Conservation (phyloP, 257 asterid species). For the Gardenia jasminoides region DNA sequence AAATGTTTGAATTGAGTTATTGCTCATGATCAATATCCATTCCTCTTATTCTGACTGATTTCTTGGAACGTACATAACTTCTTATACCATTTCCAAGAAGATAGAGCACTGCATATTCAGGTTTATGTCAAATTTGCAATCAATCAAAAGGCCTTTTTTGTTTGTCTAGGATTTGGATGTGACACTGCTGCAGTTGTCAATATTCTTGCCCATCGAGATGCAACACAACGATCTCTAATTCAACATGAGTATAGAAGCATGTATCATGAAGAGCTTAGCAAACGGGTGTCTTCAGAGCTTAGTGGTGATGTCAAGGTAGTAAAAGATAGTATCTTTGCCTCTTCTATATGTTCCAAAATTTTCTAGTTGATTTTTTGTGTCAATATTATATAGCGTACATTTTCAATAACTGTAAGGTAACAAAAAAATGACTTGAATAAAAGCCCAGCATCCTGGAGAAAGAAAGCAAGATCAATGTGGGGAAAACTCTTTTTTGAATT, state of each 20-base stretch:
- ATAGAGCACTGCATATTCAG: background rate
- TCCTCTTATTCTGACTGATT: background rate
- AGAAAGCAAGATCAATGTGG: background rate
- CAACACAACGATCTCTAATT: conserved; percentile 77
- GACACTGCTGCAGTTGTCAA: conserved; percentile 71
- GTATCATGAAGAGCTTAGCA: conserved; percentile 66
- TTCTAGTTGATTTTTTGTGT: background rate
- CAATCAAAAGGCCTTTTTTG: conserved; percentile 3
- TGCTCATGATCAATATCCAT: background rate
- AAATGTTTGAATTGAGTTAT: background rate
- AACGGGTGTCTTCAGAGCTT: conserved; percentile 80
- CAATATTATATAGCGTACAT: background rate
- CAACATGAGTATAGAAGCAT: conserved; percentile 71
- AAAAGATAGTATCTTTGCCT: background rate
- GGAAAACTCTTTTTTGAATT: background rate
- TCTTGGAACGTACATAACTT: background rate
- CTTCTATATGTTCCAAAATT: background rate
- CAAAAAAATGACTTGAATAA: background rate
- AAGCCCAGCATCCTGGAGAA: background rate
- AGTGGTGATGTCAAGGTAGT: conserved; percentile 73
- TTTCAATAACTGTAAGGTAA: background rate
- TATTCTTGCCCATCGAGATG: conserved; percentile 86
- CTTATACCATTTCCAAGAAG: background rate
- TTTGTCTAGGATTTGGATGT: conserved; percentile 78
- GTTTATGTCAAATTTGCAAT: background rate